phyloP scores from a whole-genome alignment of 495 filamentous ascomycete genomes.

The Aspergillus ostianus region DNA sequence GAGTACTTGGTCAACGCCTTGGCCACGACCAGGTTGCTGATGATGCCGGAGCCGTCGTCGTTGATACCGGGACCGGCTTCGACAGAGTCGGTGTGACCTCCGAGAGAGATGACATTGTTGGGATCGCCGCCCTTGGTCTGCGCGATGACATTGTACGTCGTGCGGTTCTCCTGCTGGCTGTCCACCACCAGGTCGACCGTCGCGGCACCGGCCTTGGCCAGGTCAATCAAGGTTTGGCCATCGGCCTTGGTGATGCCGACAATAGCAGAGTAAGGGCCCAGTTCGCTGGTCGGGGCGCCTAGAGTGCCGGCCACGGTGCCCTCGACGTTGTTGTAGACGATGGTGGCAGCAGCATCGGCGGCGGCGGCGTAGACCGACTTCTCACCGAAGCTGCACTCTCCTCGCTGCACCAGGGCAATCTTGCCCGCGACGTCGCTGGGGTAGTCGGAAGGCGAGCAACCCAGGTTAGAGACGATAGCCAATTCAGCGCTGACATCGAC shows the following conservation, averaged over 20 bases:
- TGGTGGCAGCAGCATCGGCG: slow-evolving; percentile 55
- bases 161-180: slow-evolving; percentile 44
- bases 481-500: slow-evolving; percentile 47
- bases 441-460: slow-evolving; percentile 57
- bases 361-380: slow-evolving; percentile 60
- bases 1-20: slow-evolving; percentile 54
- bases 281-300: slow-evolving; percentile 44
- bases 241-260: slow-evolving; percentile 53
- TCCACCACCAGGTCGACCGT: slow-evolving; percentile 32
- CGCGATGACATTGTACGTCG: slow-evolving; percentile 66
- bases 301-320: slow-evolving; percentile 56
- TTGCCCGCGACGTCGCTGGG: slow-evolving; percentile 51
- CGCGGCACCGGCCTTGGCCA: slow-evolving; percentile 34
- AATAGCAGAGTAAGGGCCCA: slow-evolving; percentile 50
- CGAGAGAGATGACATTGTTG: slow-evolving; percentile 60
- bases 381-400: slow-evolving; percentile 57
- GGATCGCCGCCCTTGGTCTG: slow-evolving; percentile 63
- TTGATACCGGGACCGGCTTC: slow-evolving; percentile 62
- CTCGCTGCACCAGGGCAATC: slow-evolving; percentile 63
- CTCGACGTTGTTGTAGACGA: slow-evolving; percentile 66
- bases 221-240: slow-evolving; percentile 45
- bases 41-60: slow-evolving; percentile 65
- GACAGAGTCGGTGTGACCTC: slow-evolving; percentile 71
- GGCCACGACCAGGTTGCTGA: slow-evolving; percentile 63
- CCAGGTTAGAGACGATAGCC: slow-evolving; percentile 51